phyloP scores from a whole-genome alignment of 2,329 filamentous ascomycete species.

The Nothophoma quercina region DNA sequence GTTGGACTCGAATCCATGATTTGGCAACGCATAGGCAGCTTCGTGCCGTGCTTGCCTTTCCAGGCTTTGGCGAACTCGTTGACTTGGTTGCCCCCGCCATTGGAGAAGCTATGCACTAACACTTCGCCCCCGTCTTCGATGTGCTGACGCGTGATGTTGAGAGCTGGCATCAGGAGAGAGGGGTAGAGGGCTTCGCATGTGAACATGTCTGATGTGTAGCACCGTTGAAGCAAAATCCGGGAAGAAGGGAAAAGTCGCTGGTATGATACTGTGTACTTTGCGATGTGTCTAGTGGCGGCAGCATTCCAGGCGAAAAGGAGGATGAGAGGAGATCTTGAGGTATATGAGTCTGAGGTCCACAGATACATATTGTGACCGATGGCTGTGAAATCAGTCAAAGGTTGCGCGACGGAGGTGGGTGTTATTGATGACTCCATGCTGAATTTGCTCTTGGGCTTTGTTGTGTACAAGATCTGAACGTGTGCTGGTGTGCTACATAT shows the following conservation, averaged over 20 bases:
- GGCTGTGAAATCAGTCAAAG: constrained; percentile 40
- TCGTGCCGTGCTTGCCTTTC: constrained; percentile 24
- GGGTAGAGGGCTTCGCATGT: constrained; percentile 25
- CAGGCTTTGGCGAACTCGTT: constrained; percentile 45
- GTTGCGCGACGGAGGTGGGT: constrained; percentile 19
- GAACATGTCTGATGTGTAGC: constrained; percentile 42
- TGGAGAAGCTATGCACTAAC: constrained; percentile 47
- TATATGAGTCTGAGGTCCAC: constrained; percentile 28
- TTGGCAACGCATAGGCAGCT: constrained; percentile 40
- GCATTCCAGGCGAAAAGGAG: constrained; percentile 47
- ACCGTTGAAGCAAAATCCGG: constrained; percentile 42
- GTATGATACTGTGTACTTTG: constrained; percentile 47
- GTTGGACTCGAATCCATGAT: constrained; percentile 47
- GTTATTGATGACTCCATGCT: constrained; percentile 19
- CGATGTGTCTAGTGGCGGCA: constrained; percentile 46
- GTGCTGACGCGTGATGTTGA: constrained; percentile 37
- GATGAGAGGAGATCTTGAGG: constrained; percentile 31
- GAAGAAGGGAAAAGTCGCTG: constrained; percentile 41
- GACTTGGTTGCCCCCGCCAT: constrained; percentile 47
- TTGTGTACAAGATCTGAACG: background rate
- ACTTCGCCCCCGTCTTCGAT: constrained; percentile 32
- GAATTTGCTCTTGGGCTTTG: background rate
- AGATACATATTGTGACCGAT: constrained; percentile 47
- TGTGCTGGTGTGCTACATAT: background rate
- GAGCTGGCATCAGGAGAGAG: constrained; percentile 32